Evolutionary conservation across 805 yeast genomes (phyloP), one percentile per base, ranked within the genome.

Genomic region (Saccharomyces kudriavzevii): DNA sequence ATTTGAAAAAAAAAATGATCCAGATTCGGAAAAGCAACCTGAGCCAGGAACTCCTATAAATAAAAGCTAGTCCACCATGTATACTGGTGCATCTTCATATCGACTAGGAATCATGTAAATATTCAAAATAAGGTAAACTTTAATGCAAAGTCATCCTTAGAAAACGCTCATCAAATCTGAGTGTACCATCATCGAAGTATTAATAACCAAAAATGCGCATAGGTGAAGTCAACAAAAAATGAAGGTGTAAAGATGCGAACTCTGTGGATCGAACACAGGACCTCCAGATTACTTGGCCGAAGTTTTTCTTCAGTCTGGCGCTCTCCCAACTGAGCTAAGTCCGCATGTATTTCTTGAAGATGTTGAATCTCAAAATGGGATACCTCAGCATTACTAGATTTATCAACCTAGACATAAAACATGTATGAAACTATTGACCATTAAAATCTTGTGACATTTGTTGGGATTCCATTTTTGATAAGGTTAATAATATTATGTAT

Each of bases 181-280:
- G 10, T 28, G 11, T 3, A 2, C 6, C 10, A 9, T 3, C 29
- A 4, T 28, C 5, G 10, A 28, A 2, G 2, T 2, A 28, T 9
- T 28, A 28, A 9, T 2, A 28, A 2, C 29, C 29, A 28, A 28
- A n/a, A n/a, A n/a, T n/a, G n/a, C n/a, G n/a, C n/a, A n/a, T n/a
- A n/a, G n/a, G n/a, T n/a, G n/a, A n/a, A n/a, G n/a, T n/a, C n/a
- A n/a, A 29, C 2, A 30, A 30, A 30, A 2, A 11, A 2, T 11
- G 10, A 28, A 28, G 11, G 29, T 3, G 2, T 13, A 13, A 45
- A 57, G 56, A 62, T 79, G 84, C 84, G 81, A 77, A 70, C 77
- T 79, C 80, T 82, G 88, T 81, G 89, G 88, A 81, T 84, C 85
- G 89, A 84, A 84, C 88, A 81, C 88, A 82, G 84, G 87, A 83